Percentiles rank a stretch among this genome's conserved stretches.
phyloP scores from a whole-genome alignment of 345 rosid genomes.

The Rhodamnia rubescens region DNA sequence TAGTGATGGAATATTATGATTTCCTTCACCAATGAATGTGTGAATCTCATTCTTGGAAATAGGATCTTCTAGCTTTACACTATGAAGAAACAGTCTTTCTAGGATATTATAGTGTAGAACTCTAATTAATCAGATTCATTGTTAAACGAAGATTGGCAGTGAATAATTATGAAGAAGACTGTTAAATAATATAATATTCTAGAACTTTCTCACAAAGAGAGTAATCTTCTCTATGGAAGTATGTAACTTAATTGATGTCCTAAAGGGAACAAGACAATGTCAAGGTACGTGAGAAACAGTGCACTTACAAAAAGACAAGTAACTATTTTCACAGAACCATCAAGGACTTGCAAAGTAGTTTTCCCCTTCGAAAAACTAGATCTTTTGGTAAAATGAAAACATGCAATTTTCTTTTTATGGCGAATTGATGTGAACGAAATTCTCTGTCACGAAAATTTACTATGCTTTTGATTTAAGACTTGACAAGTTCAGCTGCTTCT shows the following conservation, averaged over 20 bases:
- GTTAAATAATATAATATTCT: neutral
- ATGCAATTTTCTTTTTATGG: neutral
- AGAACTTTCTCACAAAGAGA: neutral
- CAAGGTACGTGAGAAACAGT: neutral
- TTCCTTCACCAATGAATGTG: neutral
- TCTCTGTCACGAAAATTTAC: neutral
- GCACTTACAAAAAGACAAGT: neutral
- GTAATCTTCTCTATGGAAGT: neutral
- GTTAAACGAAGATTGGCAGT: neutral
- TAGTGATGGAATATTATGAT: neutral
- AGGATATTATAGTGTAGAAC: neutral
- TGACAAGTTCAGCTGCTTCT: neutral
- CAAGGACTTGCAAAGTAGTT: neutral
- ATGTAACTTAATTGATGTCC: neutral
- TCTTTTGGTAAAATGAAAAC: neutral
- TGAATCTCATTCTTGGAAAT: neutral
- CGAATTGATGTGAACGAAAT: neutral
- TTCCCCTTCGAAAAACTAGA: neutral
- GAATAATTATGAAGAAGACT: neutral
- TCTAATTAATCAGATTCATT: neutral
- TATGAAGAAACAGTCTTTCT: neutral
- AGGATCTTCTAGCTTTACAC: neutral
- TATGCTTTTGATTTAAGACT: neutral
- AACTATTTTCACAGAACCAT: neutral
- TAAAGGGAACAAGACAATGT: neutral